A percentile compares a stretch with the other conserved stretches of the same genome.
phyloP scores from a whole-genome alignment of 1,284 basidiomycete species.

The Cutaneotrichosporon sp. region DNA sequence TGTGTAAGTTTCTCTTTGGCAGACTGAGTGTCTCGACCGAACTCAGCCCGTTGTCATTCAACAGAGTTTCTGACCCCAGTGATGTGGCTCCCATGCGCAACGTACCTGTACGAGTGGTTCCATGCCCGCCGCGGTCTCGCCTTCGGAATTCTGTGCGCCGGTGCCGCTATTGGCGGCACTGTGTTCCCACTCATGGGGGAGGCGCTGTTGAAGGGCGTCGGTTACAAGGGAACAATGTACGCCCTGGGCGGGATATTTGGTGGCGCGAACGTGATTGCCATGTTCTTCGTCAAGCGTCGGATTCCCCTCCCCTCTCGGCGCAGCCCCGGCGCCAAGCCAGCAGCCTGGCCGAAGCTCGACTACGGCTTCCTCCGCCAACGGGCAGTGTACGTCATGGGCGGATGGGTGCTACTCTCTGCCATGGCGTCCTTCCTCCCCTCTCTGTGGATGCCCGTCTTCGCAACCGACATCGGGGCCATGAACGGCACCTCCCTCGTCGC shows the following conservation, averaged over 20 bases:
- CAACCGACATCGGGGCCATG: slow-evolving; percentile 37
- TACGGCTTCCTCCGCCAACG: slow-evolving; percentile 32
- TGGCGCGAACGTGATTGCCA: slow-evolving; percentile 31
- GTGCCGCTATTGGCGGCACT: slow-evolving; percentile 44
- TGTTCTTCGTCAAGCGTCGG: slow-evolving; percentile 44
- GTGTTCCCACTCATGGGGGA: slow-evolving; percentile 47
- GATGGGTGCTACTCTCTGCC: slow-evolving; percentile 41
- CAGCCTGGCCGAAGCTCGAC: slow-evolving; percentile 23
- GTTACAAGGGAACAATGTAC: slow-evolving; percentile 49
- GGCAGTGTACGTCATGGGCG: slow-evolving; percentile 36
- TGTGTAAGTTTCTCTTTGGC: slow-evolving; percentile 28
- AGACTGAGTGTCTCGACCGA: not conserved
- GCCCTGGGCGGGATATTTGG: slow-evolving; percentile 39
- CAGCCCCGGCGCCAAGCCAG: slow-evolving; percentile 8
- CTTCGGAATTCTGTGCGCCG: slow-evolving; percentile 37
- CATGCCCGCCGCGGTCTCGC: slow-evolving; percentile 34
- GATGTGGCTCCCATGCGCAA: slow-evolving; percentile 46
- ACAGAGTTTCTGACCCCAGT: slow-evolving; percentile 20
- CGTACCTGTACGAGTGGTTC: slow-evolving; percentile 51
- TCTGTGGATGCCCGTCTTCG: slow-evolving; percentile 51
- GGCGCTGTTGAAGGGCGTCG: slow-evolving; percentile 40
- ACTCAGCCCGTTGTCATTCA: not conserved
- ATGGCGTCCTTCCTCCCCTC: slow-evolving; percentile 50
- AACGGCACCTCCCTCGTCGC: slow-evolving; percentile 46
- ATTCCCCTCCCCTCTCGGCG: slow-evolving; percentile 32